Evolutionary conservation across 1,284 basidiomycete genomes (phyloP), one percentile per base, ranked within the genome.

Genomic region (Rhodotorula sp.): DNA sequence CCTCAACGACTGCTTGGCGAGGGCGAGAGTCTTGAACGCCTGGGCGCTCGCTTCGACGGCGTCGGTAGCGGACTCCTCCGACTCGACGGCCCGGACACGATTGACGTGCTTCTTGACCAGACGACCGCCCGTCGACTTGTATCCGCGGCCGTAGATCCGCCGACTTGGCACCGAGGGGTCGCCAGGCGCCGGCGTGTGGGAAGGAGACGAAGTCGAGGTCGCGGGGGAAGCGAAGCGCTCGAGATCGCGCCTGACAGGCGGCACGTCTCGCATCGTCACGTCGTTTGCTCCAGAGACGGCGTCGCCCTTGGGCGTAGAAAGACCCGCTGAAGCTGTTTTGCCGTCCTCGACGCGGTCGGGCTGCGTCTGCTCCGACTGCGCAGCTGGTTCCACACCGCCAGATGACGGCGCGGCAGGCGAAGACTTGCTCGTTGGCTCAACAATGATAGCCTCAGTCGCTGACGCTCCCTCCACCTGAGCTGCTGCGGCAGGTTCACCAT

Each of bases 51-150:
- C 51, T 10, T 29, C 55, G 15, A 20, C 42, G 3, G 24, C 4
- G 17, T 17, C 12, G 4, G 14, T 4, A 1, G 15, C 15, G 1
- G 56, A 37, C 33, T 30, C 12, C 8, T 8, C 18, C 18, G 18
- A 30, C 18, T 33, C 30, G n/a, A 42, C 17, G n/a, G 6, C n/a
- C 30, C 24, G 57, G 17, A 14, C 15, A n/a, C 14, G 57, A 42
- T n/a, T 18, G 6, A 17, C 17, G 14, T 29, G 45, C 22, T 2
- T 17, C 30, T 33, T 30, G 18, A 44, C 42, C 20, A 53, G 15
- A 3, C 62, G 51, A 14, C 62, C 42, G n/a, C 62, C 33, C 3
- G 42, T 55, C 15, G 62, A 46, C 12, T 63, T 63, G 53, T 42
- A 59, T 6, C 18, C 60, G 22, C 15, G 20, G 20, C 59, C 46